Percentiles rank a stretch among this genome's conserved stretches.
Evolutionary conservation across 1,284 basidiomycete genomes (phyloP).

Genomic region (Malassezia vespertilionis): DNA sequence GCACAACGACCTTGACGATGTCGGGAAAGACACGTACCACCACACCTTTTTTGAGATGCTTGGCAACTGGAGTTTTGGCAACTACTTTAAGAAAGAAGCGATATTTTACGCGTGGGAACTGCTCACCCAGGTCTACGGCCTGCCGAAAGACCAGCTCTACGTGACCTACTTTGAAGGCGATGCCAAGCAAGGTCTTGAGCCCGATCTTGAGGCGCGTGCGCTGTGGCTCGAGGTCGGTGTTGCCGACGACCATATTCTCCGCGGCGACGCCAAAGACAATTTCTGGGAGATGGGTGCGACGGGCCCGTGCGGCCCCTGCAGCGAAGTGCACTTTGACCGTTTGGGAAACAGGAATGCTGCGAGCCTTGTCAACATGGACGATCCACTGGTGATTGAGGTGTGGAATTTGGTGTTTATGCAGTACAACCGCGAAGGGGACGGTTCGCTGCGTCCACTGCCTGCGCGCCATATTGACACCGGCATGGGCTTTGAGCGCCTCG

Average conservation of each 20-base stretch:
- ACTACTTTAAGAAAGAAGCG: conserved; percentile 99
- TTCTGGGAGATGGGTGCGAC: conserved; percentile 99
- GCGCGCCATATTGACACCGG: conserved; percentile 95
- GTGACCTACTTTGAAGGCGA: conserved; percentile 98
- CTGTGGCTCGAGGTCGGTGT: conserved; percentile 80
- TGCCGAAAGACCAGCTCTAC: conserved; percentile 82
- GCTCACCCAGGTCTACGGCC: conserved; percentile 73
- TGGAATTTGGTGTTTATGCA: conserved; percentile 99
- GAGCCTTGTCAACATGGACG: conserved; percentile 82
- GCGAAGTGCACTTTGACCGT: conserved; percentile 92
- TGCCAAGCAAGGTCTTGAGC: conserved; percentile 67
- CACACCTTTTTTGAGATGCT: conserved; percentile 99
- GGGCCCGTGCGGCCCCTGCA: conserved; percentile 93
- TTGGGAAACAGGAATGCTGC: conserved; percentile 88
- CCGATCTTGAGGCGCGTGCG: conserved; percentile 72
- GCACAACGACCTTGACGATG: conserved; percentile 97
- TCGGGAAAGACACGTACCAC: conserved; percentile 89
- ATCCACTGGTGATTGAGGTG: conserved; percentile 91
- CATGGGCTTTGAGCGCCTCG: conserved; percentile 95
- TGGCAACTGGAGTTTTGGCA: conserved; percentile 98
- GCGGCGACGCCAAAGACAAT: conserved; percentile 92
- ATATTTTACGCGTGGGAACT: conserved; percentile 87
- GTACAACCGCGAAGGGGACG: conserved; percentile 87
- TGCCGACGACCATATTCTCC: conserved; percentile 75
- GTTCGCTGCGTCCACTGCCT: conserved; percentile 68